These are phyloP conservation scores for Globisporangium takayamanum DNA, from an alignment of 352 stramenopile genomes.

Conservation along the genomic window DNA sequence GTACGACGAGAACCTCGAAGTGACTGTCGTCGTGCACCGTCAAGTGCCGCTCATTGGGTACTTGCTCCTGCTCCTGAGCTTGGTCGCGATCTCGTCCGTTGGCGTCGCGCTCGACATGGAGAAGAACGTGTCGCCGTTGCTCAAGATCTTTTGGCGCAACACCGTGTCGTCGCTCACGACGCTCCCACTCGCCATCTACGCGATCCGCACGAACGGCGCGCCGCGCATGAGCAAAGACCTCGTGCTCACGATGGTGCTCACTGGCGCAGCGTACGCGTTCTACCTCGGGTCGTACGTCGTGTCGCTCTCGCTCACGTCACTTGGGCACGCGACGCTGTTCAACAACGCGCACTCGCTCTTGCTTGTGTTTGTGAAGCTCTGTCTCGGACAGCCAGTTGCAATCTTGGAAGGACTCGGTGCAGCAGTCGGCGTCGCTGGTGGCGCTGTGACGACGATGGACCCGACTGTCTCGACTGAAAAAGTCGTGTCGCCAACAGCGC, in stretches of 20 bases:
- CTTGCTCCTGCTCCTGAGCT: conserved; percentile 54
- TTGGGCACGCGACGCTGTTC: conserved; percentile 83
- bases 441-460: conserved; percentile 68
- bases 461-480: conserved; percentile 35
- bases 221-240: conserved; percentile 61
- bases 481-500: conserved; percentile 15
- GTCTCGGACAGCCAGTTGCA: conserved; percentile 56
- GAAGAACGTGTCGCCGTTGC: conserved; percentile 62
- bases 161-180: conserved; percentile 70
- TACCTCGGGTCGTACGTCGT: conserved; percentile 82
- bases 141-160: conserved; percentile 83
- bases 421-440: conserved; percentile 69
- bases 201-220: conserved; percentile 46
- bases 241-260: conserved; percentile 48
- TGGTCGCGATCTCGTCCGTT: conserved; percentile 74
- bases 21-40: conserved; percentile 34
- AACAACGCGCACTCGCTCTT: conserved; percentile 85
- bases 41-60: conserved; percentile 77
- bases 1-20: conserved; percentile 21
- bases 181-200: conserved; percentile 43
- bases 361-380: conserved; percentile 59
- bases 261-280: conserved; percentile 67
- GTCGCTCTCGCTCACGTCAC: conserved; percentile 69
- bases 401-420: conserved; percentile 74
- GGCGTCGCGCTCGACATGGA: conserved; percentile 69